Evolutionary conservation across 2,329 filamentous ascomycete genomes (phyloP).

Genomic region (Penicillium nordicum): DNA sequence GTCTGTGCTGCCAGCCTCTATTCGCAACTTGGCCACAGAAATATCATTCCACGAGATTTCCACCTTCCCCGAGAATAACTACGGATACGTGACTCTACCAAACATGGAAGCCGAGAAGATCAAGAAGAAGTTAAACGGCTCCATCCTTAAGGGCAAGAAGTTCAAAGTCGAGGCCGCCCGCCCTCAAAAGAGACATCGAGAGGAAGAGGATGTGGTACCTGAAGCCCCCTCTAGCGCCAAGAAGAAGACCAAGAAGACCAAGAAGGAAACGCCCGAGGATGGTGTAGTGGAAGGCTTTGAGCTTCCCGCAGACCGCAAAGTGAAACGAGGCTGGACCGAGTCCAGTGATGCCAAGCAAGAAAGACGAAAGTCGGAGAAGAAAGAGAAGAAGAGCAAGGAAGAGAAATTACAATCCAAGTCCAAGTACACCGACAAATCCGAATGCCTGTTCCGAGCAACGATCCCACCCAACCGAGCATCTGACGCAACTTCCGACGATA

Average conservation of each 20-base stretch:
- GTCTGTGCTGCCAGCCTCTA: slow-evolving; percentile 65
- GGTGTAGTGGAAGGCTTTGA: slow-evolving; percentile 63
- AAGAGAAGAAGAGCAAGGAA: slow-evolving; percentile 54
- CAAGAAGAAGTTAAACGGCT: slow-evolving; percentile 84
- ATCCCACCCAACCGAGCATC: slow-evolving; percentile 59
- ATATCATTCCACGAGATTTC: slow-evolving; percentile 84
- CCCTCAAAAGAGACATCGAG: slow-evolving; percentile 54
- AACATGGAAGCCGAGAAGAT: slow-evolving; percentile 80
- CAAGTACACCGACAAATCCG: slow-evolving; percentile 74
- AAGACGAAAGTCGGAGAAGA: slow-evolving; percentile 46
- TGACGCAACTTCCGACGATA: slow-evolving; percentile 23
- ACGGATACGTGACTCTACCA: slow-evolving; percentile 86
- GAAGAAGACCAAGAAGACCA: slow-evolving; percentile 50
- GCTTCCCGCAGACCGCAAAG: slow-evolving; percentile 68
- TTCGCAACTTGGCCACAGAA: slow-evolving; percentile 66
- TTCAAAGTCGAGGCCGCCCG: slow-evolving; percentile 79
- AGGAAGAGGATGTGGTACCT: slow-evolving; percentile 38
- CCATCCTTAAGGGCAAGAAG: slow-evolving; percentile 78
- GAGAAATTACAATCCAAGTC: slow-evolving; percentile 61
- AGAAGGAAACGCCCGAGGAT: slow-evolving; percentile 43
- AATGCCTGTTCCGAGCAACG: slow-evolving; percentile 80
- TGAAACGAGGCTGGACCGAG: slow-evolving; percentile 88
- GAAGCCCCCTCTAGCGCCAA: slow-evolving; percentile 41
- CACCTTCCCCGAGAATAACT: slow-evolving; percentile 85
- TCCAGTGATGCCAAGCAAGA: slow-evolving; percentile 49